Base-by-base conservation (phyloP, 805 yeast genomes). In the Komagataella phaffii region DNA sequence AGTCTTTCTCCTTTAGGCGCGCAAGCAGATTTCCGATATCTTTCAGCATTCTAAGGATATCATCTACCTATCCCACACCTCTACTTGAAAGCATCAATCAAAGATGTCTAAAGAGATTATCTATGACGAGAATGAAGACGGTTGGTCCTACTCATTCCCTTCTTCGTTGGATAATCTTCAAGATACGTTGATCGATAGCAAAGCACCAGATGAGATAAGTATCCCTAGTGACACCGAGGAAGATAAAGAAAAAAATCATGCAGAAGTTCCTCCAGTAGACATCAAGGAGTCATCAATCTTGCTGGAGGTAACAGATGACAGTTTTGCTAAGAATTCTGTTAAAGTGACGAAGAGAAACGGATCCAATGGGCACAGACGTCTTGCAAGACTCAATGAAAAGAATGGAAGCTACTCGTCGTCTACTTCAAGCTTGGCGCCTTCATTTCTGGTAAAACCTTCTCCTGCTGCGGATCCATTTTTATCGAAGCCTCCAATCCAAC, bases 381-480 rank as follows among this genome's bases (percentile, higher is more conserved):
- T 30, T 8, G 40, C 14, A 30, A 30, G 10, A 8, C n/a, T 30
- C 6, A 30, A 30, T 30, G 40, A 30, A 30, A 30, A 30, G 40
- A 30, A 30, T 8, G 40, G 40, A n/a, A 30, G 40, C 14, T 30
- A 30, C 14, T 45, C 48, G 5, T 8, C 12, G 7, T 50, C 51
- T 7, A 45, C 47, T 6, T 46, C 49, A n/a, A 50, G 52, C 30
- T 24, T 50, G 44, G 52, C 49, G 18, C 52, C 49, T 36, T 40
- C 49, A 14, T 19, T 50, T 12, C 12, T 24, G 12, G 45, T 63
- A 24, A 73, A 74, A 54, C 65, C 78, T 3, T 59, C 70, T 1
- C 81, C 81, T 0, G 80, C 80, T 0, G 64, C 40, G 6, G 40
- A 30, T 14, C 40, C 40, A 30, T 30, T 30, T 4, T 49, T 6